Percentiles rank a stretch among this genome's conserved stretches.
phyloP scores from a whole-genome alignment of 2,329 filamentous ascomycete species.

The Pestalotiopsis sp. region DNA sequence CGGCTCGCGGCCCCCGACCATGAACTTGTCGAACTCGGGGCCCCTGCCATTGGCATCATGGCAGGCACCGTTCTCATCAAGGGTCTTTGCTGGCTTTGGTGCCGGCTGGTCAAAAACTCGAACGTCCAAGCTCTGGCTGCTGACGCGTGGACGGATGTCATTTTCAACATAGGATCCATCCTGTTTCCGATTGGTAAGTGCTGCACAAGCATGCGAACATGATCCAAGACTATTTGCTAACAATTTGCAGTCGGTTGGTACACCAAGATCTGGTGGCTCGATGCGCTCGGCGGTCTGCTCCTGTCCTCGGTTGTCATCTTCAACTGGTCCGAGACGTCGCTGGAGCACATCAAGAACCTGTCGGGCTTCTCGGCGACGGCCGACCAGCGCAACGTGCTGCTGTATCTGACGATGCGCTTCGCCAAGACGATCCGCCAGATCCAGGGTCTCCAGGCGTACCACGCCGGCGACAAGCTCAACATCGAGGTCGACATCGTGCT shows the following conservation, averaged over 20 bases:
- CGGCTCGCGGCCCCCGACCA: conserved; percentile 62
- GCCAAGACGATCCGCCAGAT: conserved; percentile 85
- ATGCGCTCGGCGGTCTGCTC: conserved; percentile 74
- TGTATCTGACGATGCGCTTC: conserved; percentile 93
- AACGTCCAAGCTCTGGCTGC: conserved; percentile 75
- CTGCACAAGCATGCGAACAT: neutral
- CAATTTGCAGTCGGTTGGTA: conserved; percentile 64
- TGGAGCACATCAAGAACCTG: conserved; percentile 77
- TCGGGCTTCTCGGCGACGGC: conserved; percentile 74
- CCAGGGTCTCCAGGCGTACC: conserved; percentile 81
- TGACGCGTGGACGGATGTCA: conserved; percentile 69
- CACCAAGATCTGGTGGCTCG: conserved; percentile 78
- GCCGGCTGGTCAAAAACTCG: conserved; percentile 80
- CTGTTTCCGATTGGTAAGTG: conserved; percentile 71
- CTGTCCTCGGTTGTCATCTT: conserved; percentile 78
- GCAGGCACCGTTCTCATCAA: conserved; percentile 79
- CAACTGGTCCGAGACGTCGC: conserved; percentile 74
- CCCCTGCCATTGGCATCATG: conserved; percentile 80
- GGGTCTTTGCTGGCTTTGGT: conserved; percentile 82
- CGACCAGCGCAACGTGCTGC: conserved; percentile 40
- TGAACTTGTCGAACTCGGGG: conserved; percentile 69
- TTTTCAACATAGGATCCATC: conserved; percentile 89
- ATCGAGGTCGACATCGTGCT: conserved; percentile 84
- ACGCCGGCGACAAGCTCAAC: conserved; percentile 81
- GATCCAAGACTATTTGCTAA: conserved; percentile 12